Evolutionary conservation across 169 alveolate genomes (phyloP), one percentile per base, ranked within the genome.

Genomic region (Cryptosporidium felis): DNA sequence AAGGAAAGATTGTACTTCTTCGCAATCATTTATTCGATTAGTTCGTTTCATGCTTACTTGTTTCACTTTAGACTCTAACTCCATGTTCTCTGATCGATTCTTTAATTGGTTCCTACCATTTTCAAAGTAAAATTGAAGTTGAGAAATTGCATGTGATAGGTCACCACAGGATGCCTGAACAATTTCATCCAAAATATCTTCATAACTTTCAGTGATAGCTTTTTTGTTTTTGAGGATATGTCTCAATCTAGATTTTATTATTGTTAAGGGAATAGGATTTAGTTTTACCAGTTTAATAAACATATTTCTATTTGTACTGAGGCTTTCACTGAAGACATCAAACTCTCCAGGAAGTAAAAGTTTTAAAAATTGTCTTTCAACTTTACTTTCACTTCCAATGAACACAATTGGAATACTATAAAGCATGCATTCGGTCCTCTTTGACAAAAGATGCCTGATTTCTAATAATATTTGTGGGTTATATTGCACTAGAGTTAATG

Each of bases 161-260:
- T 74, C 85, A 2, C 85, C 85, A 74, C 56, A 53, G 1, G 85
- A 49, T 14, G 85, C 23, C 12, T 36, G 65, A 58, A 38, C 49
- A 74, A 74, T 58, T 49, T 18, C 14, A 10, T 74, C 59, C 14
- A 74, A 21, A 12, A 74, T 21, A 4, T 18, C 14, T 5, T 36
- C 60, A 36, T 74, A 65, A 38, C 3, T 1, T 9, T 4, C 3
- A 53, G 46, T 59, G 21, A 49, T 10, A 23, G 56, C 34, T 32
- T 28, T 42, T 56, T 36, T 38, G 18, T 21, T 0, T 5, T 36
- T 74, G 16, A 74, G 28, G 14, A 74, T 74, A 32, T 53, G 1
- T 9, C 23, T 53, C 34, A 74, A 56, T 38, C 3, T 74, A 2
- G 65, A 21, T 58, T 40, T 74, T 30, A 74, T 9, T 30, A 56